These are phyloP conservation scores for Corymbia calophylla DNA, from an alignment of 441 rosid genomes.

Conservation along the genomic window DNA sequence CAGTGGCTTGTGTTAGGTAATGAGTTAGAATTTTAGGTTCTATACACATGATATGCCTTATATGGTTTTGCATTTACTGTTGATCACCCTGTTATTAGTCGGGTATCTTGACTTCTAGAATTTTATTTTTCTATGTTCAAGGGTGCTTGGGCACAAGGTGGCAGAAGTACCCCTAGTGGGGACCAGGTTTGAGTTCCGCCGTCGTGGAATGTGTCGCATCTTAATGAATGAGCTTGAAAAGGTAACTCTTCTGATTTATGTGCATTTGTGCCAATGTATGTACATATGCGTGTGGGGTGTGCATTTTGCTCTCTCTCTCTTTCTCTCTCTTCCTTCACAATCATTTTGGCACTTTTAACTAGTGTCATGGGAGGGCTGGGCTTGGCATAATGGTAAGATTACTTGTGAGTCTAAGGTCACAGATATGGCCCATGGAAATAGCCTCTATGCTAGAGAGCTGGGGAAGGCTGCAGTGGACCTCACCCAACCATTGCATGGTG, in stretches of 20 bases:
- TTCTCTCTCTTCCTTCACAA: neutral
- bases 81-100: neutral
- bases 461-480: neutral
- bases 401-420: neutral
- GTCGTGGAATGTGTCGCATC: slow-evolving; percentile 32
- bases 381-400: neutral
- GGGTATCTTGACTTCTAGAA: neutral
- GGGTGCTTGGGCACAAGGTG: slow-evolving; percentile 28
- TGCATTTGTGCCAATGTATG: neutral
- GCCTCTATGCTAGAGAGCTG: neutral
- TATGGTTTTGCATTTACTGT: neutral
- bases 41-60: neutral
- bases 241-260: neutral
- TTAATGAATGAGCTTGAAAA: slow-evolving; percentile 34
- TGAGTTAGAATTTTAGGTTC: neutral
- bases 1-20: slow-evolving; percentile 28
- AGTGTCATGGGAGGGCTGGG: neutral
- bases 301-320: neutral
- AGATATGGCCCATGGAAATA: neutral
- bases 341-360: neutral
- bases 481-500: neutral
- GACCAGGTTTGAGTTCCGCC: slow-evolving; percentile 19
- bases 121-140: neutral
- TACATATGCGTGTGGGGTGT: neutral
- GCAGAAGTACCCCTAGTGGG: slow-evolving; percentile 39